These are phyloP conservation scores for Chrysanthemum makinoi DNA, from an alignment of 129 eudicot genomes.

Conservation along the genomic window DNA sequence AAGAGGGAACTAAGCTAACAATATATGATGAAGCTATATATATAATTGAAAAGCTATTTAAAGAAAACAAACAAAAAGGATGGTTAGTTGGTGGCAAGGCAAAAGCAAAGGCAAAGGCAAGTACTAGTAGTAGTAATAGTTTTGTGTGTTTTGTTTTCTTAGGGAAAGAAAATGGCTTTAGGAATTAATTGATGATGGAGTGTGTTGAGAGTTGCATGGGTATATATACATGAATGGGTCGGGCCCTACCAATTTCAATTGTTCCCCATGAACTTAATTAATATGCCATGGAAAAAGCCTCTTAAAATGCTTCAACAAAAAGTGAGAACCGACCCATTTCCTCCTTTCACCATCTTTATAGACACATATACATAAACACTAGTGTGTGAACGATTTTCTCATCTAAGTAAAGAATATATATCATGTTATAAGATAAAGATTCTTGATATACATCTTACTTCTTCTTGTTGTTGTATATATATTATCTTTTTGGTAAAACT, in stretches of 20 bases:
- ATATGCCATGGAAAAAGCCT: conserved; percentile 32
- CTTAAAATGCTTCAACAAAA: conserved; percentile 7
- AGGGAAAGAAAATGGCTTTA: conserved; percentile 23
- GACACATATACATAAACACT: conserved; percentile 18
- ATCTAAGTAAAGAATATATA: not conserved
- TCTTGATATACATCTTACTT: too few relatives aligned
- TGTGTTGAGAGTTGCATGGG: conserved; percentile 24
- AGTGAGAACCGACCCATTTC: conserved; percentile 30
- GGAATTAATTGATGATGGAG: not conserved
- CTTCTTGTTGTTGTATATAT: not conserved
- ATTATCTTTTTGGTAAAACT: not conserved
- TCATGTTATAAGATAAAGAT: too few relatives aligned
- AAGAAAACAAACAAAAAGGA: conserved; percentile 24
- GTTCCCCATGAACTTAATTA: conserved; percentile 4
- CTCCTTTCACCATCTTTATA: conserved; percentile 22
- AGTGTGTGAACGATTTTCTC: conserved; percentile 10
- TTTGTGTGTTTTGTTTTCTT: conserved; percentile 39
- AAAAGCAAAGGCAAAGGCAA: conserved; percentile 19
- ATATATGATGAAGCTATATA: conserved; percentile 14
- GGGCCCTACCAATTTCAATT: conserved; percentile 28
- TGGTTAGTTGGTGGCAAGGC: conserved; percentile 38
- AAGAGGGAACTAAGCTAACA: conserved; percentile 34
- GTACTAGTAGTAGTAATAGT: conserved; percentile 22
- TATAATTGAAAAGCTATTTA: conserved; percentile 1
- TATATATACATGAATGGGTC: conserved; percentile 31